Conservation (phyloP, 805 yeast species). For the Ogataea corticis region DNA sequence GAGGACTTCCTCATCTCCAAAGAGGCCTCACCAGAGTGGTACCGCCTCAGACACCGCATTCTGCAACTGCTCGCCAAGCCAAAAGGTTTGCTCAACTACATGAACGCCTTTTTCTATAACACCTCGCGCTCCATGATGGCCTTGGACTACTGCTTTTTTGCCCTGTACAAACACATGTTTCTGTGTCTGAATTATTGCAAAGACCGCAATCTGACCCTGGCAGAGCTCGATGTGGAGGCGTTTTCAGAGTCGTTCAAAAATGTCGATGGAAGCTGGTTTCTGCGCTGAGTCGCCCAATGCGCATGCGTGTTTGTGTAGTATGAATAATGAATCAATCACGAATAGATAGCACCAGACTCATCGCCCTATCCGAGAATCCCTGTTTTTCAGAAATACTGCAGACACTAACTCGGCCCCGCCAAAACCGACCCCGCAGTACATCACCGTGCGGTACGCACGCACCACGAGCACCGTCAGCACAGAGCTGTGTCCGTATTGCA, state of each 20-base stretch:
- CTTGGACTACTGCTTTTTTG: constrained; percentile 29
- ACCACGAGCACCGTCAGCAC: constrained; percentile 11
- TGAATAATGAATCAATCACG: not conserved
- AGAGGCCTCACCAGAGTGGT: not conserved
- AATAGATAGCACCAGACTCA: not conserved
- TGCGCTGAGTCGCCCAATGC: constrained; percentile 1
- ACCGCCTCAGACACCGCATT: constrained; percentile 11
- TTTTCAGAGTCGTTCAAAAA: constrained; percentile 18
- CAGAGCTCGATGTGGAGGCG: constrained; percentile 16
- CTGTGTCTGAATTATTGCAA: constrained; percentile 17
- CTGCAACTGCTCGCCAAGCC: constrained; percentile 20
- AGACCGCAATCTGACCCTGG: constrained; percentile 11
- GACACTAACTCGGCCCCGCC: constrained; percentile 17
- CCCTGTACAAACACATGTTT: constrained; percentile 30
- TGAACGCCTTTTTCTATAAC: constrained; percentile 32
- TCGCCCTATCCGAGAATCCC: not conserved
- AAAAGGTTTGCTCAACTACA: constrained; percentile 18
- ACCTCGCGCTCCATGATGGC: constrained; percentile 30
- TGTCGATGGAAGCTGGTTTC: constrained; percentile 27
- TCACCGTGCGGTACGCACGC: constrained; percentile 17
- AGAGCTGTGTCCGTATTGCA: constrained; percentile 4
- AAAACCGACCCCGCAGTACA: constrained; percentile 23
- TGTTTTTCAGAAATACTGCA: constrained; percentile 12
- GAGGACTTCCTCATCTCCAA: constrained; percentile 8
- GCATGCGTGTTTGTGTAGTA: not conserved